Conservation (phyloP, 768 basidiomycete genomes). For the Hygrocybe punicea region DNA sequence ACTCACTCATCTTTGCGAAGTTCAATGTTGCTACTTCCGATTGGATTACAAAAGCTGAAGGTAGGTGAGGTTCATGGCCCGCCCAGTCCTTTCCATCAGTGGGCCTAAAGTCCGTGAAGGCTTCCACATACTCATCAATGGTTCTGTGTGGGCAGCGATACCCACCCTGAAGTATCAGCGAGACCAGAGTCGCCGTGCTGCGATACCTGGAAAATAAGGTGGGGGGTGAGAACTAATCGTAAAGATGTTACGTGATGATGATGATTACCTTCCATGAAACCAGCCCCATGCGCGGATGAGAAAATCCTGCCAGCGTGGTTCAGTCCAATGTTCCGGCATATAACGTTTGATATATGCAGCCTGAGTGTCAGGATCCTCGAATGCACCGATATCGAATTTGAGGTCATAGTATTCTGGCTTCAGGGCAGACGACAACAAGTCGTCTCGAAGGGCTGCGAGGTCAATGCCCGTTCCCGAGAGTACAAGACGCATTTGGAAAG, state of each 20-base stretch:
- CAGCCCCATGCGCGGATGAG: constrained; percentile 9
- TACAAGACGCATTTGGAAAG: constrained; percentile 4
- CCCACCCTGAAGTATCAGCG: constrained; percentile 4
- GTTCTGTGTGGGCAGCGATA: constrained; percentile 6
- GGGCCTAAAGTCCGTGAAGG: constrained; percentile 2
- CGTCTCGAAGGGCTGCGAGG: background rate
- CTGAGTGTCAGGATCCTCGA: constrained; percentile 3
- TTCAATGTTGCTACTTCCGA: background rate
- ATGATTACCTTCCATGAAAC: constrained; percentile 8
- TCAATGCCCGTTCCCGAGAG: constrained; percentile 6
- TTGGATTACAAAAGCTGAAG: background rate
- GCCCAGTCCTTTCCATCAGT: constrained; percentile 8
- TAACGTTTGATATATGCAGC: constrained; percentile 8
- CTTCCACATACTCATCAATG: constrained; percentile 5
- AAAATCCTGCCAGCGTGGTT: constrained; percentile 4
- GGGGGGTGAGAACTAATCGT: constrained; percentile 1
- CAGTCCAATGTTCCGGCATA: constrained; percentile 6
- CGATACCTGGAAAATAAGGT: constrained; percentile 5
- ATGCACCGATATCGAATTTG: constrained; percentile 5
- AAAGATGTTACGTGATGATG: background rate
- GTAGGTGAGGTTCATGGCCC: background rate
- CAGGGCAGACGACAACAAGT: background rate
- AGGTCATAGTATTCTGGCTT: background rate
- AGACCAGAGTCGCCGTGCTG: constrained; percentile 6
- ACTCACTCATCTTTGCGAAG: constrained; percentile 10